Base-by-base conservation (phyloP, 2,329 filamentous ascomycete species). In the Paracoccidioides lutzii region DNA sequence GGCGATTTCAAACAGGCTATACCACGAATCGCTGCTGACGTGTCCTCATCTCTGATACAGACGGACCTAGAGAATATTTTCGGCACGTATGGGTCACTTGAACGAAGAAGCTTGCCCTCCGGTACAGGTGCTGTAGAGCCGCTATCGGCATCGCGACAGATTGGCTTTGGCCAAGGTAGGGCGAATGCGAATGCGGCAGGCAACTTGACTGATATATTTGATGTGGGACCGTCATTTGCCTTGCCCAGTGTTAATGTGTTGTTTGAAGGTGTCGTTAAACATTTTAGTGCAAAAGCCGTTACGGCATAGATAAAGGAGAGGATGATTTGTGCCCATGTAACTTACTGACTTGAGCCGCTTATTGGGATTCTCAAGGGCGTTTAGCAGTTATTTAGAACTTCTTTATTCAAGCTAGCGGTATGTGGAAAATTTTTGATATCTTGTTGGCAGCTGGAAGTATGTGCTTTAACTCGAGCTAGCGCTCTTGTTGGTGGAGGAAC, bases 251-350 rank as follows among this genome's bases (percentile, higher is more conserved):
- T 71, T 54, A 65, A 65, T 28, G 63, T 67, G 51, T 60, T 73
- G 42, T 73, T 73, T 56, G 65, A 65, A 51, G 68, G 68, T 46
- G 69, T 73, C 46, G 68, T 73, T 52, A 65, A 68, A 59, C 62
- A 64, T 42, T 58, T 69, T 52, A 59, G 57, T n/a, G 59, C 59
- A 3, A 58, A 51, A 32, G 33, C 51, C 14, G 51, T 58, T 43
- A 22, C 52, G 40, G 43, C 37, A 50, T 55, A 54, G 30, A 32
- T n/a, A 15, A 33, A 7, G 28, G 33, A 46, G 12, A 37, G 35
- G 35, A 1, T 37, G 35, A 37, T 37, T 10, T 6, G 10, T 3
- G 5, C 32, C 3, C 28, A 33, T 46, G 44, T 32, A 22, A 22
- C 22, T 22, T 22, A 46, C 28, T 33, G 46, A 37, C 10, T 49